Evolutionary conservation across 2,329 filamentous ascomycete species (phyloP), one percentile per base, ranked within the genome.

Genomic region (Colletotrichum sp.): DNA sequence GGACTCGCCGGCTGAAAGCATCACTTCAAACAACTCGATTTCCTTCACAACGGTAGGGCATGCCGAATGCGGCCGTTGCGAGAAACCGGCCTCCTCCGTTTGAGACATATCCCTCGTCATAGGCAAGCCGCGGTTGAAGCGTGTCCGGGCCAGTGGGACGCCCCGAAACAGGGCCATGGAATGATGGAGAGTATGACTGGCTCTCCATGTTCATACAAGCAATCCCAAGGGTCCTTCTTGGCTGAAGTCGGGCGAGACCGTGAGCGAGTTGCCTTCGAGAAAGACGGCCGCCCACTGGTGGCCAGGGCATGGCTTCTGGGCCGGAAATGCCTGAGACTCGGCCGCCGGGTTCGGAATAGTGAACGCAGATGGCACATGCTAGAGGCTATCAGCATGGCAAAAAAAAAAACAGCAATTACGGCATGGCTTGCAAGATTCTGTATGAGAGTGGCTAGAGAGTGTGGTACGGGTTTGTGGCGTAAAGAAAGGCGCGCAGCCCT

Each of bases 31-130:
- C 36, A 30, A 43, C n/a, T 43, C 30, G 39, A 7, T 25, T 28
- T 67, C 36, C 30, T n/a, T 55, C 55, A n/a, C 18, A 72, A 72
- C 62, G 73, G 73, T 32, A 75, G 30, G 39, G 27, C 12, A 67
- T 39, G 62, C 73, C 56, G 73, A 72, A 75, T 67, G 73, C 73
- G 69, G 73, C 69, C 43, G 43, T 27, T 64, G 4, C 30, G 32
- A 48, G 15, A 58, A 67, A 13, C 27, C 43, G 39, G 73, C 18
- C 62, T 28, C 52, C 36, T 55, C 55, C 62, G 55, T 43, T 28
- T 52, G 32, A 72, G 69, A 75, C 69, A 67, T n/a, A 25, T 28
- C 8, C 18, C 56, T 72, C 62, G 73, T 75, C 69, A 75, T 72
- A 55, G 56, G 36, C 73, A 52, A 18, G 61, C 39, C 62, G 39